Evolutionary conservation across 208 protist genomes (phyloP).

Genomic region (Zelonia costaricensis): DNA sequence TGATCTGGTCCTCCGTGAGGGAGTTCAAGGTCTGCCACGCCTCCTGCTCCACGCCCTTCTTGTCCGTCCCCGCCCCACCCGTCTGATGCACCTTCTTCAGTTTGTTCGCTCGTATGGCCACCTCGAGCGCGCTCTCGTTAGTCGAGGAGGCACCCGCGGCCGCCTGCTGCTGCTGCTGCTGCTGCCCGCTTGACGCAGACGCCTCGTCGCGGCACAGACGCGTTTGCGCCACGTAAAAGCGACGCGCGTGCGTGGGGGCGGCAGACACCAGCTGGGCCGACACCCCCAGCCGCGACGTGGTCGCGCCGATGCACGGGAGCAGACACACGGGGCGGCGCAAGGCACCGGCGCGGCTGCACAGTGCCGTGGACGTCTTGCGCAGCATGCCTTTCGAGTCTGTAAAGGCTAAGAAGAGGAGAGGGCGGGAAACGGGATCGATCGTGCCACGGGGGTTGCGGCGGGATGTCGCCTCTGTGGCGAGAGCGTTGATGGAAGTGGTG

Average conservation of each 20-base stretch:
- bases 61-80: conserved; percentile 42
- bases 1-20: conserved; percentile 83
- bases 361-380: too few species aligned
- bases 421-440: too few species aligned
- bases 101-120: conserved; percentile 89
- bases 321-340: too few species aligned
- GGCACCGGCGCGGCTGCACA: too few species aligned
- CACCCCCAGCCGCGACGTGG: neutral
- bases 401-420: too few species aligned
- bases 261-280: neutral
- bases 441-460: too few species aligned
- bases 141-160: conserved; percentile 8
- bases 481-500: too few species aligned
- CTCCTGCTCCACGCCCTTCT: conserved; percentile 74
- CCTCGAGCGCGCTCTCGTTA: conserved; percentile 68
- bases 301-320: neutral
- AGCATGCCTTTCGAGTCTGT: too few species aligned
- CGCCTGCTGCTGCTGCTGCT: neutral
- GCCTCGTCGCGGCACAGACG: conserved; percentile 5
- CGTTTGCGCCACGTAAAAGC: neutral
- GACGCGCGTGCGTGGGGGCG: neutral
- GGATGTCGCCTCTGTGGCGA: too few species aligned
- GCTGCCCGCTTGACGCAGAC: neutral
- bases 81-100: conserved; percentile 84
- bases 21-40: conserved; percentile 81